These are phyloP conservation scores for Guadua angustifolia DNA, from an alignment of 176 grass and related monocot species.

Conservation along the genomic window DNA sequence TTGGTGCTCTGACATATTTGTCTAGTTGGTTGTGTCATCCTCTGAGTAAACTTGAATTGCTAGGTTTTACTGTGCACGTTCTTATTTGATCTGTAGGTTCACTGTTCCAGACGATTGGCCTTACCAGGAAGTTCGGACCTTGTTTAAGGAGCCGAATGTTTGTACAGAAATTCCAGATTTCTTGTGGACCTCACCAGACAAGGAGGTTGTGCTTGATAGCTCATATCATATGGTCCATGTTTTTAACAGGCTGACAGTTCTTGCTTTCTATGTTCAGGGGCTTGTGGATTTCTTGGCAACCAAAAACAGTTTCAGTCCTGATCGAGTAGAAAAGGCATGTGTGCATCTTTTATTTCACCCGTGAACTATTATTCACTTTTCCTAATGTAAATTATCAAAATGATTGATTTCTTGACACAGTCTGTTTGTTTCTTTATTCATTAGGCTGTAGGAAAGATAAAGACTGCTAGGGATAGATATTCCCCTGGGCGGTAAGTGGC, in stretches of 20 bases:
- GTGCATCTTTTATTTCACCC: constrained; percentile 19
- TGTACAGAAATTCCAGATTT: constrained; percentile 68
- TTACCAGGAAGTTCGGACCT: constrained; percentile 75
- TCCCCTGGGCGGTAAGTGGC: constrained; percentile 61
- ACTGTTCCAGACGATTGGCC: constrained; percentile 92
- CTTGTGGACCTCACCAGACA: constrained; percentile 65
- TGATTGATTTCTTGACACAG: constrained; percentile 30
- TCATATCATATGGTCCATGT: constrained; percentile 17
- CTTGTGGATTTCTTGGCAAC: constrained; percentile 73
- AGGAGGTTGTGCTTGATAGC: constrained; percentile 57
- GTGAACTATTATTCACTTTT: constrained; percentile 34
- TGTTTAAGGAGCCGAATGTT: constrained; percentile 86
- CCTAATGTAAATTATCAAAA: background rate
- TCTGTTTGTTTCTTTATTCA: constrained; percentile 40
- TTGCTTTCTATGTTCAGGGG: constrained; percentile 52
- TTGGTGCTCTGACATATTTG: background rate
- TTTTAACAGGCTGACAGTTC: constrained; percentile 32
- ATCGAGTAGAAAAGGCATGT: constrained; percentile 78
- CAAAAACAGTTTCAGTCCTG: constrained; percentile 83
- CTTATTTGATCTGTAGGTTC: constrained; percentile 55
- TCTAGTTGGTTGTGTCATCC: background rate
- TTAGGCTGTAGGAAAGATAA: constrained; percentile 88
- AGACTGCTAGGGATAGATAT: constrained; percentile 67
- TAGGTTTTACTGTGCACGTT: constrained; percentile 11
- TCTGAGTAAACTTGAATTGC: constrained; percentile 29